A percentile compares a stretch with the other conserved stretches of the same genome.
These are phyloP conservation scores for Capsella rubella DNA, from an alignment of 441 rosid species.

Conservation along the genomic window DNA sequence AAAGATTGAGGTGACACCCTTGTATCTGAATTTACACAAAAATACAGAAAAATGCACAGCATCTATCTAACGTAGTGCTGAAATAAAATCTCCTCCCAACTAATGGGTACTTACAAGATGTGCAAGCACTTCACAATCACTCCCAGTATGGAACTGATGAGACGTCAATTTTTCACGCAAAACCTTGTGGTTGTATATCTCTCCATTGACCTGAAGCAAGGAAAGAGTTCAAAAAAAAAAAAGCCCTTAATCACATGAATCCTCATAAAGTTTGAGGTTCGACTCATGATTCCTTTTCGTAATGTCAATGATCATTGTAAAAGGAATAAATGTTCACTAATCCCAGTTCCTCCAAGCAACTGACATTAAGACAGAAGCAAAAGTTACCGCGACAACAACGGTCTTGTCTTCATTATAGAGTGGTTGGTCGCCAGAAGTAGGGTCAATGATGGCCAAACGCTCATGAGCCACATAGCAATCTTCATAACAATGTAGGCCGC, in stretches of 20 bases:
- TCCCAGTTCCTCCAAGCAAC: background rate
- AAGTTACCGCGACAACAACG: slow-evolving; percentile 80
- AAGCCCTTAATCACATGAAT: background rate
- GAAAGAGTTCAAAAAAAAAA: background rate
- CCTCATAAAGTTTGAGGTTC: background rate
- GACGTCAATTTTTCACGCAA: slow-evolving; percentile 69
- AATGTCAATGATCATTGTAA: background rate
- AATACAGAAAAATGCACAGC: background rate
- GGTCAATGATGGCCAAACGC: slow-evolving; percentile 94
- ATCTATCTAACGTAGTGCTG: slow-evolving; percentile 13
- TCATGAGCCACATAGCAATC: slow-evolving; percentile 95
- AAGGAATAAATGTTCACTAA: background rate
- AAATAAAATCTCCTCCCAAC: slow-evolving; percentile 4
- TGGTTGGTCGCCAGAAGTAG: slow-evolving; percentile 98
- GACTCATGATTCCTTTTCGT: background rate
- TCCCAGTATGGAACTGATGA: slow-evolving; percentile 88
- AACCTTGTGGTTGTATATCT: slow-evolving; percentile 89
- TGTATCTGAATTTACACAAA: slow-evolving; percentile 19
- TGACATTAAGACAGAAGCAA: slow-evolving; percentile 1
- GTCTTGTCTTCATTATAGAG: slow-evolving; percentile 95
- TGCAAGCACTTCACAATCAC: slow-evolving; percentile 99
- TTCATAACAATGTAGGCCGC: slow-evolving; percentile 80
- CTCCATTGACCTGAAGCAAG: slow-evolving; percentile 82
- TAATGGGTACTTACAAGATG: slow-evolving; percentile 76
- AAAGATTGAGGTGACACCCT: background rate